Conservation (phyloP, 1,139 yeast genomes). For the Suhomyces panamericanus region DNA sequence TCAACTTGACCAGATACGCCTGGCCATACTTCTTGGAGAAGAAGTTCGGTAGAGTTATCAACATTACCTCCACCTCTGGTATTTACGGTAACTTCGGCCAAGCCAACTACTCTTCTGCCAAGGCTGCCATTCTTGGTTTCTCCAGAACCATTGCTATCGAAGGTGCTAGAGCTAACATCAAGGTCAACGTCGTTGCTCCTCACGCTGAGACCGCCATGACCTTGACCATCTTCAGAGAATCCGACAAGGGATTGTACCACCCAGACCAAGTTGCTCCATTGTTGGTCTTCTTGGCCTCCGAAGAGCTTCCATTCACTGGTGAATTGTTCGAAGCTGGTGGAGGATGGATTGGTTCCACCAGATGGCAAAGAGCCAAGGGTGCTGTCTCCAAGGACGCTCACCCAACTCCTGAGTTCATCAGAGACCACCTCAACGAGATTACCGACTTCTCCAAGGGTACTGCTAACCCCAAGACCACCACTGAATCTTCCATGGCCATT, state of each 20-base stretch:
- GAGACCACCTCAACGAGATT: slow-evolving; percentile 65
- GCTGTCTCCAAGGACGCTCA: slow-evolving; percentile 57
- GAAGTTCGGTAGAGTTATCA: slow-evolving; percentile 78
- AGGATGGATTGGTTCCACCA: slow-evolving; percentile 93
- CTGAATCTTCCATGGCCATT: slow-evolving; percentile 80
- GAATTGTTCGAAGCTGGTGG: slow-evolving; percentile 64
- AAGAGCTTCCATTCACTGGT: slow-evolving; percentile 69
- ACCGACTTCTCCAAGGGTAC: slow-evolving; percentile 63
- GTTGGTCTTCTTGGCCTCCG: slow-evolving; percentile 73
- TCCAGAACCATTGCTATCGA: slow-evolving; percentile 86
- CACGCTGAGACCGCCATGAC: slow-evolving; percentile 99
- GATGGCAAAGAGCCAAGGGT: slow-evolving; percentile 95
- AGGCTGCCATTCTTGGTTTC: slow-evolving; percentile 84
- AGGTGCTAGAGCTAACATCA: slow-evolving; percentile 77
- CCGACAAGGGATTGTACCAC: slow-evolving; percentile 77
- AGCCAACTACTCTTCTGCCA: slow-evolving; percentile 93
- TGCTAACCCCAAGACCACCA: slow-evolving; percentile 61
- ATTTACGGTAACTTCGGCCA: slow-evolving; percentile 98
- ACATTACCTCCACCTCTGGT: slow-evolving; percentile 93
- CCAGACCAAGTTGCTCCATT: slow-evolving; percentile 92
- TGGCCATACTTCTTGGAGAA: slow-evolving; percentile 88
- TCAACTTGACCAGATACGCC: slow-evolving; percentile 80
- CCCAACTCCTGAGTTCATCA: slow-evolving; percentile 69
- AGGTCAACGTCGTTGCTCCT: slow-evolving; percentile 86
- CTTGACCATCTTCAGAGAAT: slow-evolving; percentile 73